Base-by-base conservation (phyloP, 1,139 yeast species). In the Pichia sp. region DNA sequence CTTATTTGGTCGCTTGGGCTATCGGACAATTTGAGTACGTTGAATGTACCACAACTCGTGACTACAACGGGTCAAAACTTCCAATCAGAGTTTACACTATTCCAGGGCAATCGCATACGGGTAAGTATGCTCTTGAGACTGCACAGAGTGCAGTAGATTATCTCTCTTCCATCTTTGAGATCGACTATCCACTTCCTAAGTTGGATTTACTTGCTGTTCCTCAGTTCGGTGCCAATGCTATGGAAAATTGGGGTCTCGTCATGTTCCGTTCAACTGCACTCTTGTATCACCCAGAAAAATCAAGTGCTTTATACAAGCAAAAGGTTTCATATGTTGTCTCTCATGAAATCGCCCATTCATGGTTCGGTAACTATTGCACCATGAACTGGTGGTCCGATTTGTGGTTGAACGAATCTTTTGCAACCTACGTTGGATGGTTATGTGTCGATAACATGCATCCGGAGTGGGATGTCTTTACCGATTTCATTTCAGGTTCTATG, bases 351-450 rank as follows among this genome's bases (percentile, higher is more conserved):
- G 84, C 85, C n/a, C 85, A 81, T 69, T 84, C 81, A 64, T 81
- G 85, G 85, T 81, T 81, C 62, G 85, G 85, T 57, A 78, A 81
- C 63, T 76, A 79, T 67, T 83, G 80, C 55, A 81, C 85, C 48
- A 81, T 81, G 85, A 76, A 79, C 61, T 81, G 80, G 77, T 81
- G 85, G 85, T 82, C 81, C 57, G 85, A 80, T 56, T 72, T 81
- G 60, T 81, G 85, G 85, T 74, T 81, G 57, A 81, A 81, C 62
- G 85, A 81, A 68, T 84, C 85, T 15, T 81, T 81, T 67, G 85
- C 85, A 15, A 81, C 85, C 15, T 80, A 81, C 78, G 80, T 77
- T 62, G 81, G 82, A 6, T 77, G 74, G 72, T 70, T 73, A 47
- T 80, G 81, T 49, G 80, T 78, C 57, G 81, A 80, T 62, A 61